Conservation (phyloP, 352 stramenopile genomes). For the Peronospora farinosa region DNA sequence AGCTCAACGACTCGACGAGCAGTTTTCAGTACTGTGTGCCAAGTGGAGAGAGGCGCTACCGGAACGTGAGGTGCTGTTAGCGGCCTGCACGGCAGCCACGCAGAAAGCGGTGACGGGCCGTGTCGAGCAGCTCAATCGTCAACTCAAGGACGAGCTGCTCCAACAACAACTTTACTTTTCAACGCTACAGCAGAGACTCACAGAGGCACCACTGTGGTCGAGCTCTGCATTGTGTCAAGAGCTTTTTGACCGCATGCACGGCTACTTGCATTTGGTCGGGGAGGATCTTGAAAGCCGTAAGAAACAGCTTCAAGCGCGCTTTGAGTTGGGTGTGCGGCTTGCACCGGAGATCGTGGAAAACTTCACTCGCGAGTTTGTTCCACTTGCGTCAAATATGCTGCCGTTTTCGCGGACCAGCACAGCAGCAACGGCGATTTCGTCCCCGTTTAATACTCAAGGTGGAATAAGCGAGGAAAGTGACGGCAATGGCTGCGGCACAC, state of each 20-base stretch:
- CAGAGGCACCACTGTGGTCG: constrained; percentile 35
- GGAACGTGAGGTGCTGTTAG: constrained; percentile 28
- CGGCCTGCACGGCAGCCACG: constrained; percentile 45
- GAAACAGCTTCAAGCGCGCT: constrained; percentile 28
- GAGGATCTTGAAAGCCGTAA: constrained; percentile 11
- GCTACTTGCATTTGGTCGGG: constrained; percentile 22
- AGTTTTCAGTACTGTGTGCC: constrained; percentile 31
- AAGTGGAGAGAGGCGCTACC: constrained; percentile 43
- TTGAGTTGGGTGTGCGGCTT: constrained; percentile 26
- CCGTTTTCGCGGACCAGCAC: constrained; percentile 43
- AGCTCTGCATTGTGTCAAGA: constrained; percentile 29
- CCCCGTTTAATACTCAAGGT: constrained; percentile 8
- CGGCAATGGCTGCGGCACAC: constrained; percentile 22
- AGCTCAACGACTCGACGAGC: constrained; percentile 27
- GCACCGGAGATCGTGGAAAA: constrained; percentile 29
- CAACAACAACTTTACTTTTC: constrained; percentile 57
- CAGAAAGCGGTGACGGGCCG: constrained; percentile 40
- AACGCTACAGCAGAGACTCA: constrained; percentile 38
- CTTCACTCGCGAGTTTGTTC: constrained; percentile 37
- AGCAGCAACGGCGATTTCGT: constrained; percentile 17
- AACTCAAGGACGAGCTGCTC: constrained; percentile 43
- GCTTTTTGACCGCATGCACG: constrained; percentile 42
- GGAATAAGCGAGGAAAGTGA: constrained; percentile 12
- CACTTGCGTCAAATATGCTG: constrained; percentile 24
- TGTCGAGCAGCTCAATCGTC: constrained; percentile 42